Conservation (phyloP, 306 rosid species). For the Canavalia ensiformis region DNA sequence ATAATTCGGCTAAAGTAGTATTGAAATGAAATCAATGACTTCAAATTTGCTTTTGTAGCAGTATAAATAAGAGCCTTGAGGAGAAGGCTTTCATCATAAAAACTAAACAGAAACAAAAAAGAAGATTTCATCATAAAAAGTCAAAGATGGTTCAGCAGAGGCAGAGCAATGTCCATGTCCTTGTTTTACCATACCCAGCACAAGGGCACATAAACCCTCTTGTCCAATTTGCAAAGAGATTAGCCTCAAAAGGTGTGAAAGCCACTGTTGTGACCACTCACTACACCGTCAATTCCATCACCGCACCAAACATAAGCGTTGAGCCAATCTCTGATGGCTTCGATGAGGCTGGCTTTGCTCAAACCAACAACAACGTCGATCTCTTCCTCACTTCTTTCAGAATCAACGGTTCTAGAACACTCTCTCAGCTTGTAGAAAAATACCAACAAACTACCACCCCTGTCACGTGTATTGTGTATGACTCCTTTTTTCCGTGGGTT, state of each 20-base stretch:
- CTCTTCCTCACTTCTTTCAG: slow-evolving; percentile 49
- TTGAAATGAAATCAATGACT: too few relatives aligned
- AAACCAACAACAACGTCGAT: slow-evolving; percentile 47
- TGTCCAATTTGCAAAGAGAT: slow-evolving; percentile 60
- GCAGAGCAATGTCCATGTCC: slow-evolving; percentile 43
- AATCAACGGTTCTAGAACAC: slow-evolving; percentile 51
- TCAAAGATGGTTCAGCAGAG: slow-evolving; percentile 37
- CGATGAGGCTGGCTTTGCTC: slow-evolving; percentile 60
- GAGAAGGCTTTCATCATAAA: background rate
- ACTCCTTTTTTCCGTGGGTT: slow-evolving; percentile 62
- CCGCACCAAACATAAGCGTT: slow-evolving; percentile 48
- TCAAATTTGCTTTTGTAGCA: too few relatives aligned
- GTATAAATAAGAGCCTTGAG: slow-evolving; percentile 5
- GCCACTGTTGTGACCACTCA: slow-evolving; percentile 67
- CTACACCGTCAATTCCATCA: slow-evolving; percentile 56
- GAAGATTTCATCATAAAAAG: background rate
- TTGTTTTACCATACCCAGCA: slow-evolving; percentile 62
- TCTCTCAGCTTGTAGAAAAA: slow-evolving; percentile 48
- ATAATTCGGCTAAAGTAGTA: too few relatives aligned
- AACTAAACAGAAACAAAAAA: background rate
- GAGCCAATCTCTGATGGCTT: slow-evolving; percentile 77
- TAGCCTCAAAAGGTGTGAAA: slow-evolving; percentile 55
- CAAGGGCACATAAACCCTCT: slow-evolving; percentile 71
- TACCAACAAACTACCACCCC: slow-evolving; percentile 25
- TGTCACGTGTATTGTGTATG: slow-evolving; percentile 60